Conservation (phyloP, 192 early-diverging fungal genomes). For the Entophlyctis helioformis region DNA sequence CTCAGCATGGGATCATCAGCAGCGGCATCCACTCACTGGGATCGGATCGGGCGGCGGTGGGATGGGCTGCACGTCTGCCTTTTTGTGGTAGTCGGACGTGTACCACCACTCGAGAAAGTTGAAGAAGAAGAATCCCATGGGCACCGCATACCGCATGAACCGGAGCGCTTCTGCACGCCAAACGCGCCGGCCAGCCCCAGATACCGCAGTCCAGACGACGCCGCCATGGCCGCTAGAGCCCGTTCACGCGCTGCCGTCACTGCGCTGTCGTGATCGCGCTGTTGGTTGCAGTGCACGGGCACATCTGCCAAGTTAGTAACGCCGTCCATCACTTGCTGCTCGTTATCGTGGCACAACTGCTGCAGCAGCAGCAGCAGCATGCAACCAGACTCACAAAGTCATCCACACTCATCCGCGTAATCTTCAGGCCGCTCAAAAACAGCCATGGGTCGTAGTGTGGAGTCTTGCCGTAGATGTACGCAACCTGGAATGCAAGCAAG, state of each 20-base stretch:
- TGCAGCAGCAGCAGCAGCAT: background rate
- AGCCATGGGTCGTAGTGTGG: constrained; percentile 75
- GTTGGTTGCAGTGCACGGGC: background rate
- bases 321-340: no score
- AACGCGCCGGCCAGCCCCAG: no score
- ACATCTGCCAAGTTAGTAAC: no score
- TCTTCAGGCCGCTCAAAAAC: constrained; percentile 61
- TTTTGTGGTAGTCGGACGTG: constrained; percentile 63
- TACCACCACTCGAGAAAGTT: constrained; percentile 98
- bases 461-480: constrained; percentile 77
- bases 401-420: constrained; percentile 64
- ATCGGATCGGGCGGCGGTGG: constrained; percentile 67
- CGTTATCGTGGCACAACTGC: no score
- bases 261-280: constrained; percentile 8
- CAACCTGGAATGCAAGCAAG: constrained; percentile 43
- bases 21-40: constrained; percentile 25
- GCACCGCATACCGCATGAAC: constrained; percentile 63
- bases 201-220: no score
- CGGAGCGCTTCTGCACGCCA: constrained; percentile 51
- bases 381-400: constrained; percentile 60
- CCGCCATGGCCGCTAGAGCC: no score
- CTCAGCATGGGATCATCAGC: no score
- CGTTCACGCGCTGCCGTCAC: no score
- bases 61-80: constrained; percentile 28
- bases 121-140: constrained; percentile 85